These are phyloP conservation scores for Cadophora sp. DNA, from an alignment of 2,329 filamentous ascomycete species.

Conservation along the genomic window DNA sequence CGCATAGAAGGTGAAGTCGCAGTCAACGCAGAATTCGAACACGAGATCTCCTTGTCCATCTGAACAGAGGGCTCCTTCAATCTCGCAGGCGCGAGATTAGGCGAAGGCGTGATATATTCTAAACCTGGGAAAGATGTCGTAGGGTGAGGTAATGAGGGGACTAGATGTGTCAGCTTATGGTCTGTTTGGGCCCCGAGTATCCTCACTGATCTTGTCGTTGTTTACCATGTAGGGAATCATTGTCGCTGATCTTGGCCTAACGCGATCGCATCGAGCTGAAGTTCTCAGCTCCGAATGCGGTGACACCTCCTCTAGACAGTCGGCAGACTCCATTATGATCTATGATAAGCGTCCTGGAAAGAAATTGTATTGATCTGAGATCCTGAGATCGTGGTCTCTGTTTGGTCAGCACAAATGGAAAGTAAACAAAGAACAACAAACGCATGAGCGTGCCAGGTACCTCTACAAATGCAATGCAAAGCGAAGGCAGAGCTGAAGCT, in stretches of 20 bases:
- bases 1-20: not conserved
- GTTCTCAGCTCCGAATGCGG: not conserved
- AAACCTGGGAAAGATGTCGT: no score
- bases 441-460: not conserved
- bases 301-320: not conserved
- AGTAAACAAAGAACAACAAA: not conserved
- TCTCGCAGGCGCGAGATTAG: not conserved
- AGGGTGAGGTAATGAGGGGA: not conserved
- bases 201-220: not conserved
- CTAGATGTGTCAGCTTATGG: not conserved
- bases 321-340: not conserved
- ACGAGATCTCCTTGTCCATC: not conserved
- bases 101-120: not conserved
- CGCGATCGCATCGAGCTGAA: not conserved
- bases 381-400: not conserved
- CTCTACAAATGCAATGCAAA: not conserved
- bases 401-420: not conserved
- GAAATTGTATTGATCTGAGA: no score
- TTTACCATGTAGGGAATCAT: not conserved
- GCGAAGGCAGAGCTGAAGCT: not conserved
- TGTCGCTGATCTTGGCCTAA: not conserved
- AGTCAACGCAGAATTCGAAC: not conserved
- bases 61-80: not conserved
- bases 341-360: no score
- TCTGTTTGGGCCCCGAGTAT: no score